Conservation (phyloP, 2,329 filamentous ascomycete species). For the Venturia oleaginea region DNA sequence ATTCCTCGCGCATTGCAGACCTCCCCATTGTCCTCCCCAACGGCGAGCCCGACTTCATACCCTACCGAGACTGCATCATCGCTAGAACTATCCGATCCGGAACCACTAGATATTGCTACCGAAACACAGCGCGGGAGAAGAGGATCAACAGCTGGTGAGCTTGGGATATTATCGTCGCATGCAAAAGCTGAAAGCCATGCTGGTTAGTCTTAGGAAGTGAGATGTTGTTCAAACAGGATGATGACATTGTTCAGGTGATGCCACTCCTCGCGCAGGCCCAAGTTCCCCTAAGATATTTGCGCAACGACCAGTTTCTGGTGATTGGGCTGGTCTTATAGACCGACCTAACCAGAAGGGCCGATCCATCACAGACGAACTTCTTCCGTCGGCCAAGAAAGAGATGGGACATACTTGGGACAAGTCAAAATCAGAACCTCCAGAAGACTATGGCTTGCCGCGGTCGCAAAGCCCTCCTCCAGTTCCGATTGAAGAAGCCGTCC, state of each 20-base stretch:
- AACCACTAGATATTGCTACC: slow-evolving; percentile 51
- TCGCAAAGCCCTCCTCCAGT: slow-evolving; percentile 68
- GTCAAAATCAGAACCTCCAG: slow-evolving; percentile 6
- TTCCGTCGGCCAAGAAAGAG: slow-evolving; percentile 35
- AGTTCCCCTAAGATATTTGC: background rate
- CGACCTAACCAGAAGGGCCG: slow-evolving; percentile 32
- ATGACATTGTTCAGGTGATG: background rate
- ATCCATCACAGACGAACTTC: slow-evolving; percentile 45
- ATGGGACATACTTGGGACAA: slow-evolving; percentile 26
- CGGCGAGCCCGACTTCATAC: slow-evolving; percentile 62
- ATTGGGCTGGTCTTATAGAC: slow-evolving; percentile 18
- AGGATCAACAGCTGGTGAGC: background rate
- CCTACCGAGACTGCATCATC: slow-evolving; percentile 23
- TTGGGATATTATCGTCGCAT: background rate
- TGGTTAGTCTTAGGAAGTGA: background rate
- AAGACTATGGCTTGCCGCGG: background rate
- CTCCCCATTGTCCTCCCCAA: slow-evolving; percentile 83
- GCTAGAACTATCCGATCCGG: slow-evolving; percentile 53
- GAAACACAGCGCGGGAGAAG: slow-evolving; percentile 12
- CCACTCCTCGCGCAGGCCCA: background rate
- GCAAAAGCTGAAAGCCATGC: background rate
- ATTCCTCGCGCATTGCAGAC: slow-evolving; percentile 94
- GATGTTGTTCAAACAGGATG: background rate
- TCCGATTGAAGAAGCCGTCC: slow-evolving; percentile 64
- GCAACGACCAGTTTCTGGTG: slow-evolving; percentile 11